These are phyloP conservation scores for Lanzia echinophila DNA, from an alignment of 2,329 filamentous ascomycete species.

Conservation along the genomic window DNA sequence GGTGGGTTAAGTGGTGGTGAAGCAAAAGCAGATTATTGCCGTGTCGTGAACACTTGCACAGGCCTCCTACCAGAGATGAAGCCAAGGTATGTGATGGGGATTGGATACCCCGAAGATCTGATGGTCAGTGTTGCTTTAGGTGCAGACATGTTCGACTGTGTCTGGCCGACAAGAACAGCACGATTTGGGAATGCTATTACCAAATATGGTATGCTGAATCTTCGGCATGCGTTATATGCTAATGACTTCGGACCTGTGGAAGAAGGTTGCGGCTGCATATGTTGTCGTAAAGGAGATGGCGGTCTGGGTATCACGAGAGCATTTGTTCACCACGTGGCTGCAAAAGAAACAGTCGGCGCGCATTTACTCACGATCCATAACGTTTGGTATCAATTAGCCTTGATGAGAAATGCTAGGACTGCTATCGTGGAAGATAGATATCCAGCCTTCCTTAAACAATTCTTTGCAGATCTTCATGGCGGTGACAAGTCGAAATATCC, in stretches of 20 bases:
- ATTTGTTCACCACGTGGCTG: conserved; percentile 84
- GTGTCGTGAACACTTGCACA: conserved; percentile 83
- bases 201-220: conserved; percentile 70
- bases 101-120: conserved; percentile 93
- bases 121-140: conserved; percentile 89
- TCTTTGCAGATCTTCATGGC: conserved; percentile 69
- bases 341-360: conserved; percentile 92
- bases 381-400: conserved; percentile 79
- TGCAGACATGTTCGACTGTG: conserved; percentile 99
- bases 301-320: conserved; percentile 79
- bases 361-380: conserved; percentile 87
- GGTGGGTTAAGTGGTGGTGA: conserved; percentile 92
- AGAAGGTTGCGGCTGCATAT: conserved; percentile 71
- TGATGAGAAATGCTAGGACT: conserved; percentile 71
- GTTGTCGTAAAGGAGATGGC: conserved; percentile 63
- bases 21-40: conserved; percentile 87
- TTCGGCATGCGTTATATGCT: conserved; percentile 69
- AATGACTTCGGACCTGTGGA: conserved; percentile 80
- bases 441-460: conserved; percentile 68
- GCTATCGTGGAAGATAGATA: conserved; percentile 77
- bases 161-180: conserved; percentile 95
- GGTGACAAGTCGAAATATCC: conserved; percentile 62
- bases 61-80: conserved; percentile 78
- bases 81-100: conserved; percentile 98
- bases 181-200: conserved; percentile 95